These are phyloP conservation scores for Posidonia australis DNA, from an alignment of 106 monocot species.

Conservation along the genomic window DNA sequence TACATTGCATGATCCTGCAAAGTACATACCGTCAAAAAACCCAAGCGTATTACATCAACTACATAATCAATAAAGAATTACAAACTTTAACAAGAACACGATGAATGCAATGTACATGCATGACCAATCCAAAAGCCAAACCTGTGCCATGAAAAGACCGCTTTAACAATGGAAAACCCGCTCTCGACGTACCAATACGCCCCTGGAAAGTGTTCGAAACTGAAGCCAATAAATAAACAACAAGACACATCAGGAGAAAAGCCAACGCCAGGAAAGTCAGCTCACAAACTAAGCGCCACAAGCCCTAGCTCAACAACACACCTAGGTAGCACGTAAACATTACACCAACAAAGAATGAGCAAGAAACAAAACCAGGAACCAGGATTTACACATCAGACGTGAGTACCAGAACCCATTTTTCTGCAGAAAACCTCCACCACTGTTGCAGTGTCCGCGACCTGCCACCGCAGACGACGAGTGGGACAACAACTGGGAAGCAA, in stretches of 20 bases:
- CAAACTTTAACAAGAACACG: background rate
- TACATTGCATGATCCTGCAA: constrained; percentile 23
- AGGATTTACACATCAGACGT: background rate
- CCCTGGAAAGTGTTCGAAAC: background rate
- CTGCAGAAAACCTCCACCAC: background rate
- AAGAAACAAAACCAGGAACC: background rate
- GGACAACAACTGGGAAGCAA: background rate
- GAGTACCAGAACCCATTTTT: background rate
- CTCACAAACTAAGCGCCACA: background rate
- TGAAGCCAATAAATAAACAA: background rate
- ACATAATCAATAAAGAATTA: background rate
- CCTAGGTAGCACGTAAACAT: background rate
- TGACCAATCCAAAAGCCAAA: constrained; percentile 10
- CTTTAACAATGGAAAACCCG: constrained; percentile 15
- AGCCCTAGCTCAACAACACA: background rate
- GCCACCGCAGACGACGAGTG: background rate
- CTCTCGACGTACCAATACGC: background rate
- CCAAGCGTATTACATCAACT: too few species aligned
- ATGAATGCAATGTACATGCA: background rate
- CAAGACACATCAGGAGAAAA: background rate
- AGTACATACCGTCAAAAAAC: background rate
- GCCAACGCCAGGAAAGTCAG: background rate
- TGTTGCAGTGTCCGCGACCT: background rate
- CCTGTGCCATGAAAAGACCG: constrained; percentile 78
- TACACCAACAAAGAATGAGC: background rate